A percentile compares a stretch with the other conserved stretches of the same genome.
phyloP scores from a whole-genome alignment of 2,329 filamentous ascomycete genomes.

The Penicillium thymicola region DNA sequence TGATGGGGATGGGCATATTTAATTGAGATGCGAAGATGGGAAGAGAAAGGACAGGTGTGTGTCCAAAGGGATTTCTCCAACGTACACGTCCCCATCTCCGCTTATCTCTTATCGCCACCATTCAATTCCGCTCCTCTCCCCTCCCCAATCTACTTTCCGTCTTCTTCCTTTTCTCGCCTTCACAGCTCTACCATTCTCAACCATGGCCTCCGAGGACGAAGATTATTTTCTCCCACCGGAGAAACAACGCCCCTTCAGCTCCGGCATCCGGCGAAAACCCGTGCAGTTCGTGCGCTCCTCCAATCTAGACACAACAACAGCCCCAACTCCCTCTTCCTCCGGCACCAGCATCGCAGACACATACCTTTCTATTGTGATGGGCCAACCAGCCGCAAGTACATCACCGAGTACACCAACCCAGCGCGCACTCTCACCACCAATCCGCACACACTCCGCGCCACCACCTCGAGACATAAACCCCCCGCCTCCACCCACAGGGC shows the following conservation, averaged over 20 bases:
- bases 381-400: constrained; percentile 5
- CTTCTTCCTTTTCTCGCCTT: not conserved
- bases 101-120: constrained; percentile 21
- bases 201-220: constrained; percentile 49
- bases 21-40: constrained; percentile 6
- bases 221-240: constrained; percentile 57
- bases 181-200: not conserved
- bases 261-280: constrained; percentile 60
- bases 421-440: not conserved
- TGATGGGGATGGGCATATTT: constrained; percentile 61
- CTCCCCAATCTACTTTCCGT: not conserved
- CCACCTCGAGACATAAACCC: constrained; percentile 4
- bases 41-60: constrained; percentile 5
- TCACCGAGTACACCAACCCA: constrained; percentile 9
- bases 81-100: constrained; percentile 3
- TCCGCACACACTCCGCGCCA: constrained; percentile 16
- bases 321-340: constrained; percentile 24
- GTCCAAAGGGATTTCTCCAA: constrained; percentile 3
- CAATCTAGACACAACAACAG: constrained; percentile 32
- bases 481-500: not conserved
- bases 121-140: not conserved
- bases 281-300: constrained; percentile 59
- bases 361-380: constrained; percentile 49
- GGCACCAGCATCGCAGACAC: constrained; percentile 36
- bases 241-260: constrained; percentile 59